Evolutionary conservation across 306 rosid species (phyloP), one percentile per base, ranked within the genome.

Genomic region (Lathyrus sativus): DNA sequence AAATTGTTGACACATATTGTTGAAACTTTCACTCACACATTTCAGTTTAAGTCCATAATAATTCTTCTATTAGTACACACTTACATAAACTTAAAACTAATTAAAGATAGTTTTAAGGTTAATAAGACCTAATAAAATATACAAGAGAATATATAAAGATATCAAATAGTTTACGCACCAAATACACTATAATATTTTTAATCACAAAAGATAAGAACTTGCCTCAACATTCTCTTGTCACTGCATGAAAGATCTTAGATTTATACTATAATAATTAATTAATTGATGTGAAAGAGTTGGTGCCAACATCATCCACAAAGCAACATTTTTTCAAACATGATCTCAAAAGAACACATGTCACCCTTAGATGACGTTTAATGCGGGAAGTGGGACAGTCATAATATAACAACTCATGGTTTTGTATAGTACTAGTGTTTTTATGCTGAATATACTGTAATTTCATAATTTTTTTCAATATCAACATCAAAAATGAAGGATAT

Each of bases 301-400:
- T 19, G 66, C 51, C 2, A 55, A 56, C 62, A 61, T 14, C 14
- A 28, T 46, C 18, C 55, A 22, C 39, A 63, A 62, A 62, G 75
- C 83, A 60, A 48, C 22, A 61, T 49, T 49, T 78, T 73, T 64
- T 55, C 48, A 74, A 68, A 62, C 46, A 31, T 48, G 48, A 74
- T 43, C 18, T 11, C 31, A 56, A 76, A 15, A 5, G 10, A 75
- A 65, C 80, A 79, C 76, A 68, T 80, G 89, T 73, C 78, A 50
- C 22, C 68, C 22, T 51, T 51, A 51, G 24, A 61, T 76, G 81
- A 79, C 81, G 79, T 73, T 62, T 62, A 69, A 56, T 42, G 49
- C 62, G 7, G n/a, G 8, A 33, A 33, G 37, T 82, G 68, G 11
- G 70, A 83, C 19, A 41, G 49, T 57, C 42, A n/a, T 12, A 45